Evolutionary conservation across 768 basidiomycete genomes (phyloP).

Genomic region (Mycena olivaceomarginata): DNA sequence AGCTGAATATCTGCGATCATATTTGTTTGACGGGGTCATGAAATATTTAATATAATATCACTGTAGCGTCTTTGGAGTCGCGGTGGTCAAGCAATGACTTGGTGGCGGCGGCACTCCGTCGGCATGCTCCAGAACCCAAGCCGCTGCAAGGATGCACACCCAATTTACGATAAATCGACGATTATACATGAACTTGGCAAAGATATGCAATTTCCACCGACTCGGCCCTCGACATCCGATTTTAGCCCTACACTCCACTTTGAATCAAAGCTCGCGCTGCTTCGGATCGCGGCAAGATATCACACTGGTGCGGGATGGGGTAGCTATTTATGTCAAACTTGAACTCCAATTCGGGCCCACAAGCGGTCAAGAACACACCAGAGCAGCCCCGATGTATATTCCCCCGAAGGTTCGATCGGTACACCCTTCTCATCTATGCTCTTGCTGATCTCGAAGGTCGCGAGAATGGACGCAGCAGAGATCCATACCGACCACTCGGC

Average conservation of each 20-base stretch:
- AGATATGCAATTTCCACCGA: too few species aligned
- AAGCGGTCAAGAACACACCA: conserved; percentile 41
- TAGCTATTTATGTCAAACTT: not conserved
- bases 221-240: too few species aligned
- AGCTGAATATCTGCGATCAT: too few species aligned
- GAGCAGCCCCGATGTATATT: conserved; percentile 50
- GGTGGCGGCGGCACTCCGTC: too few species aligned
- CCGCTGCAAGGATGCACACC: too few species aligned
- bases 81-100: too few species aligned
- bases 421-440: conserved; percentile 48
- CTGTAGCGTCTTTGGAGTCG: too few species aligned
- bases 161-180: too few species aligned
- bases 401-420: conserved; percentile 48
- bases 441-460: conserved; percentile 47
- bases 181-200: too few species aligned
- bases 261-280: conserved; percentile 22
- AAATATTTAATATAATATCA: too few species aligned
- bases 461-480: conserved; percentile 41
- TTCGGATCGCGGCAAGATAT: conserved; percentile 32
- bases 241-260: not conserved
- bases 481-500: conserved; percentile 44
- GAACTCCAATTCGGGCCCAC: not conserved
- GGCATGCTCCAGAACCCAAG: too few species aligned
- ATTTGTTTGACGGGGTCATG: too few species aligned
- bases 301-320: conserved; percentile 23